These are phyloP conservation scores for Leccinum griseonigrum DNA, from an alignment of 1,284 basidiomycete genomes.

Conservation along the genomic window DNA sequence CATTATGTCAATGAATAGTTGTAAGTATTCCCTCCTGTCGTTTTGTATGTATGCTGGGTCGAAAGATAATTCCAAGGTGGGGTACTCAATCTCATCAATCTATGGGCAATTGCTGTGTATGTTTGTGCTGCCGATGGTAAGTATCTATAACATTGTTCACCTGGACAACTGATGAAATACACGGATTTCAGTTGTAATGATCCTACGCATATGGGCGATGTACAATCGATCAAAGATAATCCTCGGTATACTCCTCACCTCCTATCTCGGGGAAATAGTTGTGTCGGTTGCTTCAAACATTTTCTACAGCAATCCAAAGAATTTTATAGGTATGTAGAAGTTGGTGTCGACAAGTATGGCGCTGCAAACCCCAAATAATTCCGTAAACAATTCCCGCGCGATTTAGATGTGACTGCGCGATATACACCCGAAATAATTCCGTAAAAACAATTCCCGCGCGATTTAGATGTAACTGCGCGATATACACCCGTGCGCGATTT, in stretches of 20 bases:
- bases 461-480: too few relatives aligned
- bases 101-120: neutral
- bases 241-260: neutral
- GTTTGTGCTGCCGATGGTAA: neutral
- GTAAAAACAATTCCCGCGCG: too few relatives aligned
- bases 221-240: neutral
- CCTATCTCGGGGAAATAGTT: neutral
- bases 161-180: neutral
- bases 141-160: neutral
- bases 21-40: neutral
- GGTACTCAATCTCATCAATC: neutral
- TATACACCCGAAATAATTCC: too few relatives aligned
- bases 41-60: neutral
- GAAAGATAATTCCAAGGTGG: neutral
- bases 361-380: too few relatives aligned
- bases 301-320: neutral
- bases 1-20: neutral
- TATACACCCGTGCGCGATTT: too few relatives aligned
- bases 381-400: too few relatives aligned
- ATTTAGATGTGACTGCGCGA: too few relatives aligned
- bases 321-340: neutral
- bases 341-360: neutral
- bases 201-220: neutral
- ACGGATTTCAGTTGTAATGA: neutral
- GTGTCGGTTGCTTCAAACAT: neutral